Base-by-base conservation (phyloP, 1,139 yeast species). In the Wickerhamiella pararugosa region DNA sequence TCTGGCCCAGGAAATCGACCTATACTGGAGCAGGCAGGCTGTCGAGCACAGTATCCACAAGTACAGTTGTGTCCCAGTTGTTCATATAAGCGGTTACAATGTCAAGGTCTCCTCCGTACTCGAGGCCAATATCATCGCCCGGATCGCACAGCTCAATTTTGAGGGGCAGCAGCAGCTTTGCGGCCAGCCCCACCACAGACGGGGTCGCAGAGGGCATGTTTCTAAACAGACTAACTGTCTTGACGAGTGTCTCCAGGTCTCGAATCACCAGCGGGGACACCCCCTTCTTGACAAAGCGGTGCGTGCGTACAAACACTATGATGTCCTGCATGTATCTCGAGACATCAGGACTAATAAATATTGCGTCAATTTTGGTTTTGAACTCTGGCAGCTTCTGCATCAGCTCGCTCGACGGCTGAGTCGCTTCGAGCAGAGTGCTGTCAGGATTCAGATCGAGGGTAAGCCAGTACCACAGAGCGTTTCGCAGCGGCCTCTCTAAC, bases 261-360 rank as follows among this genome's bases (percentile, higher is more conserved):
- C 54, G 48, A 9, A 66, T 57, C 1, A 68, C 60, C 42, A 58
- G 55, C 0, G 77, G 71, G 0, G 75, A 66, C 1, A 73, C 54
- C 0, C 80, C 80, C 1, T 65, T 62, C 5, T 59, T 50, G 2
- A 73, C 71, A 50, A 73, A 64, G 32, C 79, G 55, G 48, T 74
- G 76, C 41, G 66, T 64, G 33, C 80, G 59, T 2, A 70, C 51
- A 49, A 66, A 70, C 2, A 73, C 60, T 2, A 71, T 55, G 15
- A 75, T 62, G 52, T 75, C 79, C 48, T 72, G 71, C 51, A 72
- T 66, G 51, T 74, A 75, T n/a, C 75, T 56, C 37, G 55, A 54
- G 33, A 75, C 59, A 41, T 74, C 78, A 0, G 73, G 66, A 1
- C 63, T 61, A 10, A 71, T 54, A 15, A 15, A 15, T 15, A 15